Percentiles rank a stretch among this genome's conserved stretches.
These are phyloP conservation scores for Solioccasus polychromus DNA, from an alignment of 768 basidiomycete species.

Conservation along the genomic window DNA sequence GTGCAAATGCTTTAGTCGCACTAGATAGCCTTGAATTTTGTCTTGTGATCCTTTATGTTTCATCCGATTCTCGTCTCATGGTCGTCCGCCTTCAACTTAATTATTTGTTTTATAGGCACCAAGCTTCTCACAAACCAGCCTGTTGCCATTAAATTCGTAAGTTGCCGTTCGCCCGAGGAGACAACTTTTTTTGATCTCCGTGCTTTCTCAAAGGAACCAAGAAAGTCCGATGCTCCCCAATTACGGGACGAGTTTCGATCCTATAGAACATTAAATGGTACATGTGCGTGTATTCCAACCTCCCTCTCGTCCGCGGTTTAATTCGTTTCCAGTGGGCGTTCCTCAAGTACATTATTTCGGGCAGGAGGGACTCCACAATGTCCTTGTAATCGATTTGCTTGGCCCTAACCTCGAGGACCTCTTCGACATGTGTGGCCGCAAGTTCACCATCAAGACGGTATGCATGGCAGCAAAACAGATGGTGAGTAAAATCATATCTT, in stretches of 20 bases:
- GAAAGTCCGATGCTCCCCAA: slow-evolving; percentile 98
- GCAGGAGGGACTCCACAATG: slow-evolving; percentile 97
- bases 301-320: slow-evolving; percentile 13
- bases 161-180: slow-evolving; percentile 30
- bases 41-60: slow-evolving; percentile 5
- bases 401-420: slow-evolving; percentile 98
- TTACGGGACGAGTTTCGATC: slow-evolving; percentile 96
- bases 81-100: slow-evolving; percentile 12
- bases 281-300: slow-evolving; percentile 52
- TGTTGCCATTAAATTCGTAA: slow-evolving; percentile 96
- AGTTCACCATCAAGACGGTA: slow-evolving; percentile 96
- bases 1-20: slow-evolving; percentile 5
- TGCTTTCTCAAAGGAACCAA: slow-evolving; percentile 64
- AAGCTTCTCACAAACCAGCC: slow-evolving; percentile 84
- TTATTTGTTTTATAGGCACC: slow-evolving; percentile 50
- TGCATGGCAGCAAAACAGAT: slow-evolving; percentile 99
- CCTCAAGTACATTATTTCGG: slow-evolving; percentile 99
- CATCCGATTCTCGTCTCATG: not conserved
- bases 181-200: slow-evolving; percentile 12
- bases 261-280: slow-evolving; percentile 91
- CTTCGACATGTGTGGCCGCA: slow-evolving; percentile 98
- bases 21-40: slow-evolving; percentile 7
- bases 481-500: slow-evolving; percentile 49
- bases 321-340: slow-evolving; percentile 68
- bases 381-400: slow-evolving; percentile 88